Conservation (phyloP, 257 asterid genomes). For the Solanum virginianum region DNA sequence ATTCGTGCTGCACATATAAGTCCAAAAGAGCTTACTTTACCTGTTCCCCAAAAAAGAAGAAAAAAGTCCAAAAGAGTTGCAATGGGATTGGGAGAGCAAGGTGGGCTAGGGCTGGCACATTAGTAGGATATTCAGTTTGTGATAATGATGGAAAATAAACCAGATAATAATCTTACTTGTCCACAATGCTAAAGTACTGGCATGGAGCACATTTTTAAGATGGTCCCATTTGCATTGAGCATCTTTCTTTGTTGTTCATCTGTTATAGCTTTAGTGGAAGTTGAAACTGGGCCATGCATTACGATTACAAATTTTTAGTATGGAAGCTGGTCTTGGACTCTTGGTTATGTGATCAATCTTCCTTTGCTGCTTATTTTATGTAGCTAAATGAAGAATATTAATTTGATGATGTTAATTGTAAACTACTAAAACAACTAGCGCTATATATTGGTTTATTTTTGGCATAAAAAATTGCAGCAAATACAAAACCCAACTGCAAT, state of each 20-base stretch:
- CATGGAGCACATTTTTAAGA: not conserved
- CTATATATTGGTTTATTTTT: not conserved
- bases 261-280: not conserved
- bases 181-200: not conserved
- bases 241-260: not conserved
- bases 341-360: not conserved
- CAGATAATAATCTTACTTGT: not conserved
- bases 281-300: not conserved
- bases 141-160: not conserved
- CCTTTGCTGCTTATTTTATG: not conserved
- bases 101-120: not conserved
- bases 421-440: not conserved
- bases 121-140: not conserved
- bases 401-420: not conserved
- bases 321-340: not conserved
- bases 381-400: not conserved
- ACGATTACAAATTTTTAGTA: not conserved
- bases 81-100: not conserved
- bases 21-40: not conserved
- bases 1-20: not conserved
- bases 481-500: slow-evolving; percentile 98
- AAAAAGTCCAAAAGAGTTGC: not conserved
- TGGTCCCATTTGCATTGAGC: not conserved
- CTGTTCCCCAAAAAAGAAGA: not conserved
- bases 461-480: slow-evolving; percentile 44